Evolutionary conservation across 768 basidiomycete species (phyloP).

Genomic region (Mycena floridula): DNA sequence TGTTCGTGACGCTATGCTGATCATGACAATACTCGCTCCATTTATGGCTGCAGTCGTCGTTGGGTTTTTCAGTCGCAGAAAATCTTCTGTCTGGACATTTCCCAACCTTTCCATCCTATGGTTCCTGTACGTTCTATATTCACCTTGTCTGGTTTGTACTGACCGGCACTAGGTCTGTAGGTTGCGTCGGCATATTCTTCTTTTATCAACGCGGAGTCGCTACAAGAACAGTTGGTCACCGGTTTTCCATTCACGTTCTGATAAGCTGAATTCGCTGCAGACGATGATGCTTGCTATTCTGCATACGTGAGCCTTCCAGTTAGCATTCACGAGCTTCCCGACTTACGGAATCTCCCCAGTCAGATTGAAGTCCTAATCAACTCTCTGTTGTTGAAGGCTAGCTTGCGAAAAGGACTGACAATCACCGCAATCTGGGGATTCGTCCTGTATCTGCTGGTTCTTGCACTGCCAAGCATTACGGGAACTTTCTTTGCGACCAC

Average conservation of each 20-base stretch:
- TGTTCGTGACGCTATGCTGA: slow-evolving; percentile 8
- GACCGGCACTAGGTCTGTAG: slow-evolving; percentile 5
- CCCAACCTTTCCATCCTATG: slow-evolving; percentile 7
- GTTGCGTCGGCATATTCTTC: slow-evolving; percentile 5
- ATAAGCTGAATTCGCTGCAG: not conserved
- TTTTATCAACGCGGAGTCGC: slow-evolving; percentile 8
- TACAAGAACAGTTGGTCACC: slow-evolving; percentile 5
- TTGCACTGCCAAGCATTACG: slow-evolving; percentile 8
- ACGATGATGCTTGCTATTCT: not conserved
- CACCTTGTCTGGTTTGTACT: not conserved
- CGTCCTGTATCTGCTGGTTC: slow-evolving; percentile 3
- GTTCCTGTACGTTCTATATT: slow-evolving; percentile 4
- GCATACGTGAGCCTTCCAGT: not conserved
- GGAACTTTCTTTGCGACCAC: slow-evolving; percentile 4
- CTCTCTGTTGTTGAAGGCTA: slow-evolving; percentile 3
- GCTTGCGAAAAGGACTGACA: slow-evolving; percentile 2
- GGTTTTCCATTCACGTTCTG: not conserved
- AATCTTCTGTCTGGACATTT: slow-evolving; percentile 5
- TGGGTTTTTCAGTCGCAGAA: slow-evolving; percentile 5
- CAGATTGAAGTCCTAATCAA: slow-evolving; percentile 8
- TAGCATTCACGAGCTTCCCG: not conserved
- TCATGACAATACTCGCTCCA: slow-evolving; percentile 5
- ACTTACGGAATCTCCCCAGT: slow-evolving; percentile 2
- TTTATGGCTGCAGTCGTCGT: slow-evolving; percentile 6
- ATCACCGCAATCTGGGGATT: slow-evolving; percentile 7